Percentiles rank a stretch among this genome's conserved stretches.
Conservation (phyloP, 768 basidiomycete genomes). For the Leucosporidium creatinivorum region DNA sequence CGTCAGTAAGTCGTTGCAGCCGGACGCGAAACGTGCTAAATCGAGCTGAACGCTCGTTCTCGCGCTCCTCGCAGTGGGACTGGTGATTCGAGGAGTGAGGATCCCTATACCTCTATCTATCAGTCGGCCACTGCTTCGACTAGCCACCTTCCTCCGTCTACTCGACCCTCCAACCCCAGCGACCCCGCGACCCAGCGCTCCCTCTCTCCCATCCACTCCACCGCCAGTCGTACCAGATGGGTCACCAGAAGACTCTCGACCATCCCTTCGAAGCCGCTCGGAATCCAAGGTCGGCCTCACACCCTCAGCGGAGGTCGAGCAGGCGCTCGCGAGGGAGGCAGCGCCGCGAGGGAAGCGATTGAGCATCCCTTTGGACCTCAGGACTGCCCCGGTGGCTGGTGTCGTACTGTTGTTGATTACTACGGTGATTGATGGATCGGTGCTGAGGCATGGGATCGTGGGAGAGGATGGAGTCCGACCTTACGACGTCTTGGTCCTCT, state of each 20-base stretch:
- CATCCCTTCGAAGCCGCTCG: neutral
- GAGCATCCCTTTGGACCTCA: slow-evolving; percentile 30
- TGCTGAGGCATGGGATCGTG: slow-evolving; percentile 69
- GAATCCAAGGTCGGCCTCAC: slow-evolving; percentile 7
- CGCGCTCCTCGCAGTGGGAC: slow-evolving; percentile 11
- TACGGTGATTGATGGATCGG: slow-evolving; percentile 44
- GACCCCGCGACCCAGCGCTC: neutral
- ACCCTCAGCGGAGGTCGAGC: neutral
- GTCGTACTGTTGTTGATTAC: slow-evolving; percentile 45
- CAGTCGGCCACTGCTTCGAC: slow-evolving; percentile 2
- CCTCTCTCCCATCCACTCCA: neutral
- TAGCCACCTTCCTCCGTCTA: slow-evolving; percentile 8
- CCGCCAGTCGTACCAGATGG: neutral
- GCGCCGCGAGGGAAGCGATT: slow-evolving; percentile 6
- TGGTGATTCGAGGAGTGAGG: slow-evolving; percentile 27
- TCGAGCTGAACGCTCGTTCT: neutral
- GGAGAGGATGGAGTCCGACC: slow-evolving; percentile 70
- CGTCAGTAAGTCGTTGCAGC: slow-evolving; percentile 20
- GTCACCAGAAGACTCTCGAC: neutral
- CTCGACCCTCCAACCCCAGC: slow-evolving; percentile 13
- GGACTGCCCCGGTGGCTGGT: slow-evolving; percentile 46
- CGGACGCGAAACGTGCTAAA: neutral
- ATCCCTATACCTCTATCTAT: slow-evolving; percentile 13
- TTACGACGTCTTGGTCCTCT: slow-evolving; percentile 86
- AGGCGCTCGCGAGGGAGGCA: neutral